These are phyloP conservation scores for Paramecium octaurelia DNA, from an alignment of 73 alveolate genomes.

Conservation along the genomic window DNA sequence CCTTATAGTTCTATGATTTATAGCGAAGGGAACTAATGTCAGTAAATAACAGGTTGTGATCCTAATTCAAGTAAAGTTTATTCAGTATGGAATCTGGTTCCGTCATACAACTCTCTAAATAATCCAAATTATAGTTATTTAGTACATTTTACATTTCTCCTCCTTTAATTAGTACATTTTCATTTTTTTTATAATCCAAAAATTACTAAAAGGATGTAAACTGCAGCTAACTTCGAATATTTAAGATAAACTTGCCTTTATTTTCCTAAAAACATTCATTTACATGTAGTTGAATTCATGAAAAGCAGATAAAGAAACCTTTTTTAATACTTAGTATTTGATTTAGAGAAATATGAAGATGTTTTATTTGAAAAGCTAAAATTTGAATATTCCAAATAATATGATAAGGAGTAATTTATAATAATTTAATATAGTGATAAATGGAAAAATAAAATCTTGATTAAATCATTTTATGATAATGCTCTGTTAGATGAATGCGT, in stretches of 20 bases:
- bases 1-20: neutral
- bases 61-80: neutral
- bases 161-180: neutral
- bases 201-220: neutral
- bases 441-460: neutral
- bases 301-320: neutral
- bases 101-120: neutral
- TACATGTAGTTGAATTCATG: neutral
- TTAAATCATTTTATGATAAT: neutral
- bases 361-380: neutral
- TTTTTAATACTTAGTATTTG: neutral
- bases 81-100: neutral
- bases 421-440: neutral
- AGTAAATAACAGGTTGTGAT: neutral
- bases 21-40: neutral
- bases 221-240: neutral
- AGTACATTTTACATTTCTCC: neutral
- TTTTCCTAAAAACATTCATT: neutral
- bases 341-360: neutral
- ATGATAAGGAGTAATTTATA: neutral
- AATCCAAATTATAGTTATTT: neutral
- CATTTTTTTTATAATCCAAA: neutral
- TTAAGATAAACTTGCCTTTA: neutral
- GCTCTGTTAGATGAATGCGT: neutral
- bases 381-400: neutral